Evolutionary conservation across 2,329 filamentous ascomycete genomes (phyloP).

Genomic region (Cladosporium oxysporum): DNA sequence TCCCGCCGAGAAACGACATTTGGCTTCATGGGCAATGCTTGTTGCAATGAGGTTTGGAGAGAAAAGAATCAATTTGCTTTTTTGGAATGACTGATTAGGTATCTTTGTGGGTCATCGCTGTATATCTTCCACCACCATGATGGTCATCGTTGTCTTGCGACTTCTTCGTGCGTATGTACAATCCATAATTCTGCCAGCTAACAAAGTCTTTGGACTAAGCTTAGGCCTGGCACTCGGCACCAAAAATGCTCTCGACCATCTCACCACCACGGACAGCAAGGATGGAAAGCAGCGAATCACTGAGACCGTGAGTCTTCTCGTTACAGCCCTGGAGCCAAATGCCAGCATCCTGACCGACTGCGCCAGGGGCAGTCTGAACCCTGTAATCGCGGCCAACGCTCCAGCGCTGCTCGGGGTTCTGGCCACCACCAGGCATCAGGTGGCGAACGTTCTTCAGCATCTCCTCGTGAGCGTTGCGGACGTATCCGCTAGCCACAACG

Average conservation of each 20-base stretch:
- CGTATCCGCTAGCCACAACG: constrained; percentile 86
- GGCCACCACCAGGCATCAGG: constrained; percentile 61
- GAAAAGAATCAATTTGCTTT: not conserved
- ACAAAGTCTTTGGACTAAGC: not conserved
- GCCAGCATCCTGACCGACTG: constrained; percentile 72
- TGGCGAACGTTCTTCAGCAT: constrained; percentile 69
- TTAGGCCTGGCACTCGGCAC: constrained; percentile 21
- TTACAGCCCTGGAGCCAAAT: constrained; percentile 95
- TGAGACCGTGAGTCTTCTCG: constrained; percentile 86
- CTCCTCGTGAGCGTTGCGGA: constrained; percentile 72
- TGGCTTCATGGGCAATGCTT: not conserved
- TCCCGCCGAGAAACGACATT: not conserved
- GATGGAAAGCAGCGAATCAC: constrained; percentile 41
- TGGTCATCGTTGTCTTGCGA: constrained; percentile 6
- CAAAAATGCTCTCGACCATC: constrained; percentile 42
- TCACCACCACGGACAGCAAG: constrained; percentile 40
- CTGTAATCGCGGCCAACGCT: constrained; percentile 76
- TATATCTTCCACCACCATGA: not conserved
- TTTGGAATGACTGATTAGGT: constrained; percentile 5
- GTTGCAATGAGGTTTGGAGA: not conserved
- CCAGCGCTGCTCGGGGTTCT: constrained; percentile 51
- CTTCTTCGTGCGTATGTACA: constrained; percentile 4
- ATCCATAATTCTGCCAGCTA: not conserved
- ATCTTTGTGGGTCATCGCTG: not conserved
- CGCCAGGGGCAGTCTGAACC: constrained; percentile 67